Percentiles rank a stretch among this genome's conserved stretches.
These are phyloP conservation scores for Suillus subaureus DNA, from an alignment of 768 basidiomycete genomes.

Conservation along the genomic window DNA sequence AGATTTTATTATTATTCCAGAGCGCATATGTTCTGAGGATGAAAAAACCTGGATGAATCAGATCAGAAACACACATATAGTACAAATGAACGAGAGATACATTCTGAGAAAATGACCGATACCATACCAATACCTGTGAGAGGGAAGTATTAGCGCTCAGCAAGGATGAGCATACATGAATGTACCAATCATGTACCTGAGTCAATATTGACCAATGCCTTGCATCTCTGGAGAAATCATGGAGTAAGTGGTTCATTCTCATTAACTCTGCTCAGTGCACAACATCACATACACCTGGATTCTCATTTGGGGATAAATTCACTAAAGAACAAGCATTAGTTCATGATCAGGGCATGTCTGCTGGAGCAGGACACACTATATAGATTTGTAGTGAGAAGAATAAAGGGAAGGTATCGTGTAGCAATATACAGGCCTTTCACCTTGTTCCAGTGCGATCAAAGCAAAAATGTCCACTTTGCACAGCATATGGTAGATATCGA, in stretches of 20 bases:
- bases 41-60: neutral
- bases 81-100: neutral
- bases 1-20: neutral
- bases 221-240: neutral
- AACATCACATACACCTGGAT: neutral
- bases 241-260: neutral
- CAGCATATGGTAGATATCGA: neutral
- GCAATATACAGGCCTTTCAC: neutral
- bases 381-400: neutral
- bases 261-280: neutral
- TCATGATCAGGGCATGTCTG: neutral
- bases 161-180: neutral
- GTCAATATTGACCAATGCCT: neutral
- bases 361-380: neutral
- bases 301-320: neutral
- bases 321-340: neutral
- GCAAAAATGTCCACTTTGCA: neutral
- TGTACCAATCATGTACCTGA: neutral
- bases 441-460: neutral
- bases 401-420: neutral
- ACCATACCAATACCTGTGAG: neutral
- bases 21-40: neutral
- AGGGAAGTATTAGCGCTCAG: neutral
- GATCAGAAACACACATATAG: neutral
- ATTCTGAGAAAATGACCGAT: neutral